Conservation (phyloP, 2,329 filamentous ascomycete genomes). For the Colletotrichum melonis region DNA sequence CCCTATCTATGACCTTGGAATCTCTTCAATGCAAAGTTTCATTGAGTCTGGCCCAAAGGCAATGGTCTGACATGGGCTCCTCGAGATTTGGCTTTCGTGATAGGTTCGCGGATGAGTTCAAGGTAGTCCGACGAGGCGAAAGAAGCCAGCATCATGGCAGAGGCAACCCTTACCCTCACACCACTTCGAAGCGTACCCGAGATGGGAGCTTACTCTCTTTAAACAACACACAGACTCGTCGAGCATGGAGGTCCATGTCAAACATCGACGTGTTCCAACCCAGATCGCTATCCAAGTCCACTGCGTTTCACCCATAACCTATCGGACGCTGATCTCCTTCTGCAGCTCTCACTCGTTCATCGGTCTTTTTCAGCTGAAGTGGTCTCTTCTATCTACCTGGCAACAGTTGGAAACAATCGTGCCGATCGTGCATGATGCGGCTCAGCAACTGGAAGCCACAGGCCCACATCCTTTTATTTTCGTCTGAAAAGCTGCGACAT, state of each 20-base stretch:
- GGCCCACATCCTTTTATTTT: slow-evolving; percentile 9
- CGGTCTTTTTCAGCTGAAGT: not conserved
- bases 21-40: not conserved
- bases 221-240: slow-evolving; percentile 1
- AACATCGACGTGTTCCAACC: slow-evolving; percentile 15
- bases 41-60: not conserved
- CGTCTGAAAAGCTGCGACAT: slow-evolving; percentile 29
- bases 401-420: slow-evolving; percentile 1
- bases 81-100: not conserved
- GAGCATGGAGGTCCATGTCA: slow-evolving; percentile 26
- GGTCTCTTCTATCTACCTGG: not conserved
- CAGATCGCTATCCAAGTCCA: slow-evolving; percentile 2
- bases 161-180: not conserved
- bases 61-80: not conserved
- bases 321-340: not conserved
- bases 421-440: slow-evolving; percentile 23
- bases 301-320: slow-evolving; percentile 10
- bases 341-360: not conserved
- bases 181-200: not conserved
- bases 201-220: not conserved
- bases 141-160: slow-evolving; percentile 4
- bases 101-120: not conserved
- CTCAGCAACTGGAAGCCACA: not conserved
- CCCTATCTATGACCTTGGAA: not conserved
- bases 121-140: not conserved